phyloP scores from a whole-genome alignment of 2,329 filamentous ascomycete genomes.

The Colletotrichum sp. region DNA sequence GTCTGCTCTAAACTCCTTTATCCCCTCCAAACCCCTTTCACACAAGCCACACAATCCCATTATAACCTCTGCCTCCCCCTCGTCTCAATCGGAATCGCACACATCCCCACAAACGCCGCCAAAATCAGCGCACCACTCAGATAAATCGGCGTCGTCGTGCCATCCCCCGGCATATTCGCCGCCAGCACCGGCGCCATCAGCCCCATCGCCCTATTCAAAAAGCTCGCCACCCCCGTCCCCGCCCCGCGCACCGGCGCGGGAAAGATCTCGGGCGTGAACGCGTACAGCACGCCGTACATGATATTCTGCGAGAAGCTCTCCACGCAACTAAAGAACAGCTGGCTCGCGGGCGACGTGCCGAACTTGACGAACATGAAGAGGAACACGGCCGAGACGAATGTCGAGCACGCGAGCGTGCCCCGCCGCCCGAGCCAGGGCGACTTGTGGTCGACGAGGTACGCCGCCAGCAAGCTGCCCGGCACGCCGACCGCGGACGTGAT shows the following conservation, averaged over 20 bases:
- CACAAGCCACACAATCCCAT: background rate
- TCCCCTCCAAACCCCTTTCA: background rate
- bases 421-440: conserved; percentile 71
- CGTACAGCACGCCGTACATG: conserved; percentile 79
- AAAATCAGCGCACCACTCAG: conserved; percentile 62
- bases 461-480: conserved; percentile 77
- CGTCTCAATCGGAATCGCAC: conserved; percentile 68
- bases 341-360: conserved; percentile 59
- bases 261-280: conserved; percentile 80
- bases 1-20: accelerated
- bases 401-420: conserved; percentile 73
- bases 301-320: conserved; percentile 78
- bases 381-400: conserved; percentile 70
- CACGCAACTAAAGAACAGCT: conserved; percentile 70
- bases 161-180: conserved; percentile 62
- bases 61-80: conserved; percentile 63
- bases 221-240: conserved; percentile 74
- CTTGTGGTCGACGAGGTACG: conserved; percentile 71
- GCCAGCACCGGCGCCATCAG: conserved; percentile 74
- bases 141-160: conserved; percentile 62
- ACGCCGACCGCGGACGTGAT: conserved; percentile 81
- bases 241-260: conserved; percentile 75
- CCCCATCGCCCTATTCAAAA: conserved; percentile 72
- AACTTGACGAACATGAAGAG: conserved; percentile 71
- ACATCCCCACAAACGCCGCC: conserved; percentile 63